Evolutionary conservation across 1,284 basidiomycete genomes (phyloP).

Genomic region (Fomitopsis palustris): DNA sequence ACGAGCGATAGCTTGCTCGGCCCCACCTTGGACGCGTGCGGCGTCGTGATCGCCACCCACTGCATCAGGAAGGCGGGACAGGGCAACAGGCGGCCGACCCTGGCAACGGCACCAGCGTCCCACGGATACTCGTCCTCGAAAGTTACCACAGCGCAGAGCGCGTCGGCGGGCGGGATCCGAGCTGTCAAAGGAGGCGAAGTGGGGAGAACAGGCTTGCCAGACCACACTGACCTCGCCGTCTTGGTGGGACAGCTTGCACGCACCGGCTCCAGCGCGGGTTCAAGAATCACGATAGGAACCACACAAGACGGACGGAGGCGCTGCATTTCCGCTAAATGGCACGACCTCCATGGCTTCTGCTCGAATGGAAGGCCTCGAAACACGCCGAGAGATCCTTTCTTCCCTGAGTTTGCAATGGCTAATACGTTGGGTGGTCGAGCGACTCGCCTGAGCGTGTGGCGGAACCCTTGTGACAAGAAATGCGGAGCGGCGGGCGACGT

Average conservation of each 20-base stretch:
- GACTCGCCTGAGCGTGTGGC: neutral
- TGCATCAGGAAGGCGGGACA: neutral
- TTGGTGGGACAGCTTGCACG: neutral
- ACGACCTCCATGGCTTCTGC: neutral
- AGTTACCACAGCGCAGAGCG: neutral
- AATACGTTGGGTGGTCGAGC: neutral
- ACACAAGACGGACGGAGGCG: neutral
- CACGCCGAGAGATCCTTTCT: neutral
- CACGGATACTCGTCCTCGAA: neutral
- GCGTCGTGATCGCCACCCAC: neutral
- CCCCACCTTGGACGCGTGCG: neutral
- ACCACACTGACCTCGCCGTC: neutral
- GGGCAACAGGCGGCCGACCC: neutral
- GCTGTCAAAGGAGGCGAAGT: neutral
- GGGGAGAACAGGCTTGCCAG: neutral
- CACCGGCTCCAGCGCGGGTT: neutral
- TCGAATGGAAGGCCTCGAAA: neutral
- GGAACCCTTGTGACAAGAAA: neutral
- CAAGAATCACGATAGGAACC: neutral
- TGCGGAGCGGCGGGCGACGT: neutral
- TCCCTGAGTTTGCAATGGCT: neutral
- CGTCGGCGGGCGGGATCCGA: neutral
- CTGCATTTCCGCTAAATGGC: neutral
- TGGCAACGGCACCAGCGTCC: neutral
- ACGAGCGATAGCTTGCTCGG: neutral